Evolutionary conservation across 2,329 filamentous ascomycete genomes (phyloP).

Genomic region (Trichoderma koningii): DNA sequence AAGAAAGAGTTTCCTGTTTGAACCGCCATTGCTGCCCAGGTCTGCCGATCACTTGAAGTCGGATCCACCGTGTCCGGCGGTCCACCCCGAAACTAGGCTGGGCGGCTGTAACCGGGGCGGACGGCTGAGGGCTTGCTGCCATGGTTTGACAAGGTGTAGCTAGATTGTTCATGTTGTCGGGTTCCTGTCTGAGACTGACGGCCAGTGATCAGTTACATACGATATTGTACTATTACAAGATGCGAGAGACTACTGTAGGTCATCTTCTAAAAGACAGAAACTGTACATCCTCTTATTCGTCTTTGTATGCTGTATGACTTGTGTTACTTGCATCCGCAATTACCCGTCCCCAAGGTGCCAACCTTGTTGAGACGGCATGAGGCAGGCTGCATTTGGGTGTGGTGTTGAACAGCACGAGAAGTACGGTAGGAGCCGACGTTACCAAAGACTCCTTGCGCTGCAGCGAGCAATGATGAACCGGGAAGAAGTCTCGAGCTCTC

Average conservation of each 20-base stretch:
- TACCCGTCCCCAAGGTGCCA: background rate
- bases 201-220: too few species aligned
- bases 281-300: background rate
- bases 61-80: slow-evolving; percentile 10
- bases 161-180: slow-evolving; percentile 2
- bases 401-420: background rate
- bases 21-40: slow-evolving; percentile 7
- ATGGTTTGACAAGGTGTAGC: background rate
- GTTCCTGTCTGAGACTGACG: background rate
- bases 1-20: background rate
- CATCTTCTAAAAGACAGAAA: background rate
- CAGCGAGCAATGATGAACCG: background rate
- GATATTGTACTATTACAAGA: too few species aligned
- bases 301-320: background rate
- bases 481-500: background rate
- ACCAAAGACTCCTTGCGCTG: background rate
- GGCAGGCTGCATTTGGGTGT: background rate
- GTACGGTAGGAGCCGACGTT: background rate
- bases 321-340: background rate
- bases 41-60: slow-evolving; percentile 10
- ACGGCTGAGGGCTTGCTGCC: slow-evolving; percentile 7
- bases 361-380: background rate
- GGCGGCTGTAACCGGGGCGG: slow-evolving; percentile 19
- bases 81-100: slow-evolving; percentile 18
- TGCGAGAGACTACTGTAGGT: too few species aligned